Conservation (phyloP, 352 stramenopile genomes). For the Thalassiosira ordinaria region DNA sequence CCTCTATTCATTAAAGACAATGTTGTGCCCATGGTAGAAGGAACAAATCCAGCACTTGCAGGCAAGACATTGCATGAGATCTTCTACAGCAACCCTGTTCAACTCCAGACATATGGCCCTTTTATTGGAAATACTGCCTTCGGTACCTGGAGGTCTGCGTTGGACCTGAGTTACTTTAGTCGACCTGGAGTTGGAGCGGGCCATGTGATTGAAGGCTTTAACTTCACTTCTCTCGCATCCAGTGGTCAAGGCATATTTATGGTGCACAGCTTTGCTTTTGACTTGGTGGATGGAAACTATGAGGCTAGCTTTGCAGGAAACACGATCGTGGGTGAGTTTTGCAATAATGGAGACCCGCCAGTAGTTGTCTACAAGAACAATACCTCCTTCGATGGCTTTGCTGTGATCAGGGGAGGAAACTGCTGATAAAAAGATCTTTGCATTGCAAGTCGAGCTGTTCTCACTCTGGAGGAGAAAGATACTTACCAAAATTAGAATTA, state of each 20-base stretch:
- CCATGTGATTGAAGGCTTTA: slow-evolving; percentile 1
- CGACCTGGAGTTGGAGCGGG: not conserved
- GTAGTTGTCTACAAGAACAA: not conserved
- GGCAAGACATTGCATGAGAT: slow-evolving; percentile 29
- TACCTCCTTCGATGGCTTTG: not conserved
- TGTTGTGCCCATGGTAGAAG: slow-evolving; percentile 22
- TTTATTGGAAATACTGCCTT: slow-evolving; percentile 36
- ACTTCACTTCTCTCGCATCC: slow-evolving; percentile 7
- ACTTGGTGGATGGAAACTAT: slow-evolving; percentile 18
- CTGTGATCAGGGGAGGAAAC: not conserved
- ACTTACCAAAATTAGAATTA: too few relatives aligned
- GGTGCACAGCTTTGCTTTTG: slow-evolving; percentile 23
- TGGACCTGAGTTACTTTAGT: slow-evolving; percentile 35
- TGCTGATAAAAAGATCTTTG: too few relatives aligned
- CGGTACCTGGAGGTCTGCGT: slow-evolving; percentile 24
- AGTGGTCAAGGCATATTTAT: slow-evolving; percentile 19
- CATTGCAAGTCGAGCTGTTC: too few relatives aligned
- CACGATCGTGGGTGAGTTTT: slow-evolving; percentile 30
- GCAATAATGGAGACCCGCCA: slow-evolving; percentile 12
- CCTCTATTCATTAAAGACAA: slow-evolving; percentile 31
- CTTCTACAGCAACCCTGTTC: slow-evolving; percentile 7
- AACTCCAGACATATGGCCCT: slow-evolving; percentile 32
- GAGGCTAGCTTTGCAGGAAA: slow-evolving; percentile 8
- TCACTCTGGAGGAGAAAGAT: too few relatives aligned
- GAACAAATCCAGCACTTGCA: slow-evolving; percentile 28